Base-by-base conservation (phyloP, 2,329 filamentous ascomycete species). In the Mycosphaerella sp. region DNA sequence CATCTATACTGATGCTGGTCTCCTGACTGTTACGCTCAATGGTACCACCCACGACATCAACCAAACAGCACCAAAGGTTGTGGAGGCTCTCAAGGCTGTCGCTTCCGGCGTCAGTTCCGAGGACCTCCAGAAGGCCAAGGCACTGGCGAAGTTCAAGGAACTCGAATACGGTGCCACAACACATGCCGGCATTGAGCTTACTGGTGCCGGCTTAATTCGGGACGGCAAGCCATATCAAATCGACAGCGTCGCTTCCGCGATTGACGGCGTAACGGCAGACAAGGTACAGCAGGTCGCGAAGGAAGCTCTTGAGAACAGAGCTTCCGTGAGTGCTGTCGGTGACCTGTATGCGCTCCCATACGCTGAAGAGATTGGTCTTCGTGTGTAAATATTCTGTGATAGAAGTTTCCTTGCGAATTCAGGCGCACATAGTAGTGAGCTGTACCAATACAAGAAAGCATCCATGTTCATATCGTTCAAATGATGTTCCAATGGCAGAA, bases 211-310 rank as follows among this genome's bases (percentile, higher is more conserved):
- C 60, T 80, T 96, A 55, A 78, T 96, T 64, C 84, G 87, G 67
- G 84, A 82, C 61, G 84, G 84, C 72, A 86, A 90, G 79, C 77
- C 88, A 53, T 88, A 89, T 74, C 85, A 96, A 73, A 81, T 94
- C 63, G 81, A 85, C 62, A 84, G 88, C 70, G 79, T 89, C 58
- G 83, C 85, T 63, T 84, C 93, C 76, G 78, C 79, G 56, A 79
- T 96, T 53, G 86, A 91, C 65, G 79, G 79, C 58, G 90, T 98
- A 59, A 88, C 85, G 53, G 82, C 84, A 55, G 86, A 94, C 57
- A 84, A 89, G 71, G 77, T 98, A 65, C 89, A 94, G 80, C 67
- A 97, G 90, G 82, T 86, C 67, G 90, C 90, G 67, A 94, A 95
- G 79, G 77, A 84, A 68, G 79, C 96, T 63, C 77, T 97, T 59